Evolutionary conservation across 192 early-diverging fungal species (phyloP).

Genomic region (Entomortierella chlamydospora): DNA sequence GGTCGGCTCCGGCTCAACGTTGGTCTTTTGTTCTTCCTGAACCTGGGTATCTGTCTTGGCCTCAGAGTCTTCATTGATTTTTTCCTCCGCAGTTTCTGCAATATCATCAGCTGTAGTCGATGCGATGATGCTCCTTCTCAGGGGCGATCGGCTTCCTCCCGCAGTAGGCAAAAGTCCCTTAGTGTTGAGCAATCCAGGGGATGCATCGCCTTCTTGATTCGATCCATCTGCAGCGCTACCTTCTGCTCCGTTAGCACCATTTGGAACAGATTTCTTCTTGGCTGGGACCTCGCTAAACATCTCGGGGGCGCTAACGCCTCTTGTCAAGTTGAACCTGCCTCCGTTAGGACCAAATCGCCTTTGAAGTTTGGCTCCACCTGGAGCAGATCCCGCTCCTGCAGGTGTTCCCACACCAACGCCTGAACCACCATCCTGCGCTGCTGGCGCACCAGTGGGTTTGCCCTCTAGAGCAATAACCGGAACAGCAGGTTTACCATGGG

Average conservation of each 20-base stretch:
- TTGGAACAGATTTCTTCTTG: conserved; percentile 33
- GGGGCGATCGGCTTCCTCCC: conserved; percentile 46
- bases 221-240: neutral
- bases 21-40: too few species aligned
- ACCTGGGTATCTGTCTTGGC: too few species aligned
- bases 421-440: conserved; percentile 17
- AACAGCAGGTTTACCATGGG: neutral
- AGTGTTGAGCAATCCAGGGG: conserved; percentile 36
- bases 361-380: conserved; percentile 19
- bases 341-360: conserved; percentile 27
- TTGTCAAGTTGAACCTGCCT: conserved; percentile 18
- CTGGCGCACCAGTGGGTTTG: neutral
- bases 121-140: conserved; percentile 21
- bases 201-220: neutral
- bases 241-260: conserved; percentile 15
- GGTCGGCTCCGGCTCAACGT: conserved; percentile 1
- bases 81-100: conserved; percentile 4
- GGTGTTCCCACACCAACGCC: conserved; percentile 38
- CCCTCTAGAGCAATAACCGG: conserved; percentile 34
- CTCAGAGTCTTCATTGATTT: conserved; percentile 10
- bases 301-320: conserved; percentile 50
- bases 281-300: conserved; percentile 41
- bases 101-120: conserved; percentile 6
- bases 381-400: neutral
- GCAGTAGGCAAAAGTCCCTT: conserved; percentile 26